Base-by-base conservation (phyloP, 2,329 filamentous ascomycete genomes). In the Fusarium torulosum region DNA sequence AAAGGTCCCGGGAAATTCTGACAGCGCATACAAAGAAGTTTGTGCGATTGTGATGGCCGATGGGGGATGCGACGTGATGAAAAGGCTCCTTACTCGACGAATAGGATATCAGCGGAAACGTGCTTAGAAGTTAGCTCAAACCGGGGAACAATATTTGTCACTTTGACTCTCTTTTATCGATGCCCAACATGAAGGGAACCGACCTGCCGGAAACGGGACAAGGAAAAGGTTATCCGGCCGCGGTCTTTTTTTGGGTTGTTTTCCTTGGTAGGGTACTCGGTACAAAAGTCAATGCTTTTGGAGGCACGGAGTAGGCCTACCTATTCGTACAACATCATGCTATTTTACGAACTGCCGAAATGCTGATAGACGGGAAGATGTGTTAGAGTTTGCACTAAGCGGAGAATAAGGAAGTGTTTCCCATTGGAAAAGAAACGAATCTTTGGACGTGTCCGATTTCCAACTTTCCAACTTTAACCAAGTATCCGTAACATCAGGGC, bases 111-210 rank as follows among this genome's bases (percentile, higher is more conserved):
- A 20, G 57, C 66, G 53, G 66, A 63, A 59, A 47, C 42, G 57
- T 62, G 51, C n/a, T n/a, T n/a, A n/a, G n/a, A n/a, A n/a, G 46
- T 31, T 33, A 33, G 29, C 7, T 33, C 14, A 57, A 31, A 15
- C 38, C 35, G 27, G 38, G 50, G 61, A 56, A 14, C 27, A 29
- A 25, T 45, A 9, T 42, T 52, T 63, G 27, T 19, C 25, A 19
- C 33, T 35, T 35, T 35, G 40, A 35, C 44, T 52, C 47, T 45
- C 46, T 37, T 43, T 47, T 53, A 29, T 69, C 52, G 61, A 49
- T 69, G 61, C 66, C 66, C 65, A 69, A 68, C 35, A 50, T 60
- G 58, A 60, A 53, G 33, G 33, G 59, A 63, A 66, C 66, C 66
- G 53, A 63, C 37, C 63, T 54, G 42, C 66, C 55, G 61, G 65